Base-by-base conservation (phyloP, 2,329 filamentous ascomycete species). In the Phoma sp. region DNA sequence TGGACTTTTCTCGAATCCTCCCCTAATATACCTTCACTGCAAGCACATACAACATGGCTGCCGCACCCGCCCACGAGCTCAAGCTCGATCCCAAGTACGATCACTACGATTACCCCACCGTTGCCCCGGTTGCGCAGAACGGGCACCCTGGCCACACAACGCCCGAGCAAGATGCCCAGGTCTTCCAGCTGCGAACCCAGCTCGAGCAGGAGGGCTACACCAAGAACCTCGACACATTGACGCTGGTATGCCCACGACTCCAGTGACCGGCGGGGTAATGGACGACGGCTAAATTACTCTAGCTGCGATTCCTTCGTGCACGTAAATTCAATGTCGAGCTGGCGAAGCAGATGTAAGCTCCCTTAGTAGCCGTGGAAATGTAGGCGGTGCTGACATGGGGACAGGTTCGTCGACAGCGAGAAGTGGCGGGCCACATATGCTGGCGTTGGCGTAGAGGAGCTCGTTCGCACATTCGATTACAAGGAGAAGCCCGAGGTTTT, bases 131-230 rank as follows among this genome's bases (percentile, higher is more conserved):
- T 65, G 75, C 83, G 41, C 85, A 88, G 72, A 80, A 82, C 67
- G 95, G 95, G 62, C 92, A 97, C 77, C 88, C 93, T 59, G 95
- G 95, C 73, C 86, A 96, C 77, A 89, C 96, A 69, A 95, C 89
- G 50, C 82, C 86, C 53, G 85, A 90, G 76, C 92, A 98, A 81
- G 89, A 96, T 84, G 92, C 91, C 48, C 88, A 93, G 79, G 89
- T 98, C 42, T 80, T 86, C 72, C 91, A 97, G 82, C 82, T 99
- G 74, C 88, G 95, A 60, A 80, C 86, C 78, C 83, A 90, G 82
- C 86, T 99, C 57, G 95, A 98, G 84, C 78, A 86, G 64, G 86
- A 88, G 73, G 93, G 93, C 52, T 90, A 86, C 79, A 93, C 83
- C 23, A 86, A 96, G 68, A 85, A 91, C 67, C 83, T 99, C 71